Percentiles rank a stretch among this genome's conserved stretches.
Evolutionary conservation across 148 eudicot genomes (phyloP).

Genomic region (Amaranthus cruentus): DNA sequence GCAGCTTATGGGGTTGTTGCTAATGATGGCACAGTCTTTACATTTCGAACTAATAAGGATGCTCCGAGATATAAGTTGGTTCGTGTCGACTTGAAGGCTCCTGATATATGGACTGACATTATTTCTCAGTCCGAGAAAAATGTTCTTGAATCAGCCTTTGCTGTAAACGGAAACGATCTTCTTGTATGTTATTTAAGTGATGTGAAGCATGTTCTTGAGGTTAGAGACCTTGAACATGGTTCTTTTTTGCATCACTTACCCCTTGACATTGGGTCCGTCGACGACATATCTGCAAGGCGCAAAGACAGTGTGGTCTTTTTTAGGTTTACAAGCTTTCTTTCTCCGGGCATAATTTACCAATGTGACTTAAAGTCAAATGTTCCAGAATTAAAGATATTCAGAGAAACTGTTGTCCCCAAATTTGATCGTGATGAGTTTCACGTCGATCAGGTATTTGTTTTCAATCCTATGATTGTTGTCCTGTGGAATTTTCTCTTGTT

Average conservation of each 20-base stretch:
- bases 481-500: not conserved
- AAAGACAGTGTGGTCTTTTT: conserved; percentile 59
- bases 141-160: conserved; percentile 80
- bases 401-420: conserved; percentile 76
- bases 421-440: conserved; percentile 73
- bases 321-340: conserved; percentile 75
- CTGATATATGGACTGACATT: conserved; percentile 66
- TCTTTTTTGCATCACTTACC: conserved; percentile 62
- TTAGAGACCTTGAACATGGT: conserved; percentile 75
- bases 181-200: conserved; percentile 80
- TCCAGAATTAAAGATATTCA: conserved; percentile 66
- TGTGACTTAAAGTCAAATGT: conserved; percentile 48
- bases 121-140: conserved; percentile 69
- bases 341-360: conserved; percentile 80
- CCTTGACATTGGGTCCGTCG: conserved; percentile 82
- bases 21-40: conserved; percentile 72
- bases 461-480: not conserved
- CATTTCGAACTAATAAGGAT: conserved; percentile 81
- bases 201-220: conserved; percentile 72
- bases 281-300: conserved; percentile 63
- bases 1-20: conserved; percentile 69
- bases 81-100: conserved; percentile 72
- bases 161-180: conserved; percentile 62
- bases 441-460: conserved; percentile 63
- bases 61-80: conserved; percentile 88